Evolutionary conservation across 1,284 basidiomycete genomes (phyloP).

Genomic region (Trichosporon sp.): DNA sequence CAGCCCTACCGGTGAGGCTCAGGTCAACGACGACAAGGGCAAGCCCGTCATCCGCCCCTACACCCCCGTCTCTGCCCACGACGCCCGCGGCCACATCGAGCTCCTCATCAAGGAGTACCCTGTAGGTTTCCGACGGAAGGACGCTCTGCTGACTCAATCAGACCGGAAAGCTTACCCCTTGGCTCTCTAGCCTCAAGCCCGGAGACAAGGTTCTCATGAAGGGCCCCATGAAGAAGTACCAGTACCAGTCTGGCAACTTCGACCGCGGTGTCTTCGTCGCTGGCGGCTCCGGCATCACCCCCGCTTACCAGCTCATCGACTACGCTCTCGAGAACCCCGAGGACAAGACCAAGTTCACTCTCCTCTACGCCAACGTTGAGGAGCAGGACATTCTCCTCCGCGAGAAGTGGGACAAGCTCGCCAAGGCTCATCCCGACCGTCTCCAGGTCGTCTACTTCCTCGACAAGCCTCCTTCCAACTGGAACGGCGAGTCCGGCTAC

Average conservation of each 20-base stretch:
- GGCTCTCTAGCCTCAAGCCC: conserved; percentile 70
- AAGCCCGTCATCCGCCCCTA: conserved; percentile 88
- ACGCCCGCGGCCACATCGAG: conserved; percentile 71
- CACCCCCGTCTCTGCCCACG: conserved; percentile 75
- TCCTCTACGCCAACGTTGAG: conserved; percentile 88
- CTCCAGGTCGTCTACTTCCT: conserved; percentile 73
- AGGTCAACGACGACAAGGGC: conserved; percentile 70
- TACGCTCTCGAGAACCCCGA: conserved; percentile 69
- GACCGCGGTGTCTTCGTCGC: conserved; percentile 86
- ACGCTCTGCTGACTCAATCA: not conserved
- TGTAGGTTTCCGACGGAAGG: conserved; percentile 37
- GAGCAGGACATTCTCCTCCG: conserved; percentile 87
- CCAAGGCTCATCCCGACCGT: conserved; percentile 33
- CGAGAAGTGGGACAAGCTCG: conserved; percentile 64
- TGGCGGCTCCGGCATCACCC: conserved; percentile 63
- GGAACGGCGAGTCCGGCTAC: conserved; percentile 75
- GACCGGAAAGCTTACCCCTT: conserved; percentile 72
- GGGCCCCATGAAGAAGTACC: conserved; percentile 82
- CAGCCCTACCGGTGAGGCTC: conserved; percentile 56
- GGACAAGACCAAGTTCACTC: conserved; percentile 94
- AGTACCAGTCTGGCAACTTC: conserved; percentile 81
- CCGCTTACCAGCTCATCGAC: conserved; percentile 64
- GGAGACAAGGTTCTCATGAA: conserved; percentile 87
- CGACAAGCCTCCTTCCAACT: conserved; percentile 72
- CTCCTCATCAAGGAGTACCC: conserved; percentile 80